phyloP scores from a whole-genome alignment of 192 early-diverging fungal species.

The Linnemannia hyalina region DNA sequence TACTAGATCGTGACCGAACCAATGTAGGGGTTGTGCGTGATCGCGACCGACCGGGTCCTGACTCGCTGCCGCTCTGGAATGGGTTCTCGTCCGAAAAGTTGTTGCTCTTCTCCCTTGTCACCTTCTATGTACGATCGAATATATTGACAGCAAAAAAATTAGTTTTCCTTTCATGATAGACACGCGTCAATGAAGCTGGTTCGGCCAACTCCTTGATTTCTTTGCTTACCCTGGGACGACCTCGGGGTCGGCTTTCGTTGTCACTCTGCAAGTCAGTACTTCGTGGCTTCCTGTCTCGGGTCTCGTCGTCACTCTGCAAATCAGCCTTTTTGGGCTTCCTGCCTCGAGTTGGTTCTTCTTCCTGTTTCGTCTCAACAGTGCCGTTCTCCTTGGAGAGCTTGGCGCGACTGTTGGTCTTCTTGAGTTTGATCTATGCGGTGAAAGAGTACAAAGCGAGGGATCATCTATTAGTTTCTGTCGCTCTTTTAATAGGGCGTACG shows the following conservation, averaged over 20 bases:
- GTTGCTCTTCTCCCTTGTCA: slow-evolving; percentile 21
- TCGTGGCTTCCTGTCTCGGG: slow-evolving; percentile 19
- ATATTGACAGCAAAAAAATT: not conserved
- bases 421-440: slow-evolving; percentile 12
- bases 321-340: slow-evolving; percentile 9
- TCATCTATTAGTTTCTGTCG: not conserved
- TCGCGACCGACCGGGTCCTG: slow-evolving; percentile 35
- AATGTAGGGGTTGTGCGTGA: slow-evolving; percentile 7
- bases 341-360: slow-evolving; percentile 18
- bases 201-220: not conserved
- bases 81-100: slow-evolving; percentile 59
- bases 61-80: slow-evolving; percentile 57
- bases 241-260: slow-evolving; percentile 12
- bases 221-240: slow-evolving; percentile 1
- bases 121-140: not conserved
- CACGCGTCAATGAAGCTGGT: not conserved
- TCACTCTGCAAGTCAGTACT: slow-evolving; percentile 22
- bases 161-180: not conserved
- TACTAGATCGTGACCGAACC: slow-evolving; percentile 32
- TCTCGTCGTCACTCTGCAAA: slow-evolving; percentile 32
- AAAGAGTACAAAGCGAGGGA: not conserved
- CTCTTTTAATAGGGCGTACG: not conserved
- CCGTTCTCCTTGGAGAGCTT: slow-evolving; percentile 12
- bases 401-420: slow-evolving; percentile 38
- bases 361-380: slow-evolving; percentile 10